Evolutionary conservation across 2,329 filamentous ascomycete genomes (phyloP).

Genomic region (Pestalotiopsis fici): DNA sequence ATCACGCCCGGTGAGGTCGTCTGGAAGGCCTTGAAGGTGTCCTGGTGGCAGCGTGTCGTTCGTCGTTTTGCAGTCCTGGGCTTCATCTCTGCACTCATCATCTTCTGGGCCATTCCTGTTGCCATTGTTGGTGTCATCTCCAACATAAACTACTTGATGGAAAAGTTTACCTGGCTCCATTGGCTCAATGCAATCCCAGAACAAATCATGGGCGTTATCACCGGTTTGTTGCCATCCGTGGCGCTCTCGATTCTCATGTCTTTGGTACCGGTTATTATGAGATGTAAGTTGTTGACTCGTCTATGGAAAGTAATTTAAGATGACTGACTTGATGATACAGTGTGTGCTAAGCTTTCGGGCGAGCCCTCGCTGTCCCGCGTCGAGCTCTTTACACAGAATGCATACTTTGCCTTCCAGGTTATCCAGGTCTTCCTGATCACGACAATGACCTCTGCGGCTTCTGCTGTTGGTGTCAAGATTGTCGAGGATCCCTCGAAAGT

Average conservation of each 20-base stretch:
- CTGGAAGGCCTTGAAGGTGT: slow-evolving; percentile 82
- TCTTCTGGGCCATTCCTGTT: slow-evolving; percentile 82
- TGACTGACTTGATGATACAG: slow-evolving; percentile 31
- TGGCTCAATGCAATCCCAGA: slow-evolving; percentile 74
- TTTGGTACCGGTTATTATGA: slow-evolving; percentile 79
- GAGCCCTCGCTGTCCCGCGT: slow-evolving; percentile 78
- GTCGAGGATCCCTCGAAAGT: slow-evolving; percentile 61
- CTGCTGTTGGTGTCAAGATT: slow-evolving; percentile 66
- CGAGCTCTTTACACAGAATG: slow-evolving; percentile 87
- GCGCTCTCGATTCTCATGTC: slow-evolving; percentile 83
- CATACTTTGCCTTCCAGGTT: slow-evolving; percentile 88
- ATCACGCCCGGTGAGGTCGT: slow-evolving; percentile 81
- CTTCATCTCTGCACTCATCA: slow-evolving; percentile 76
- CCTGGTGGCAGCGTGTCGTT: slow-evolving; percentile 83
- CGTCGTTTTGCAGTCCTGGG: slow-evolving; percentile 68
- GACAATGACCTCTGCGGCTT: slow-evolving; percentile 79
- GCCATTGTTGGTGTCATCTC: slow-evolving; percentile 83
- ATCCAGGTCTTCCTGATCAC: slow-evolving; percentile 90
- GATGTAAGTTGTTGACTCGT: slow-evolving; percentile 51
- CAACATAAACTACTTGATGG: slow-evolving; percentile 72
- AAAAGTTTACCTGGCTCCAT: slow-evolving; percentile 62
- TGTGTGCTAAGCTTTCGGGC: slow-evolving; percentile 78
- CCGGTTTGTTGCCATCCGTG: slow-evolving; percentile 80
- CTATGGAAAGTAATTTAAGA: too few relatives aligned
- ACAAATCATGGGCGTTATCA: slow-evolving; percentile 77